Evolutionary conservation across 805 yeast genomes (phyloP), one percentile per base, ranked within the genome.

Genomic region (Candida corydali): DNA sequence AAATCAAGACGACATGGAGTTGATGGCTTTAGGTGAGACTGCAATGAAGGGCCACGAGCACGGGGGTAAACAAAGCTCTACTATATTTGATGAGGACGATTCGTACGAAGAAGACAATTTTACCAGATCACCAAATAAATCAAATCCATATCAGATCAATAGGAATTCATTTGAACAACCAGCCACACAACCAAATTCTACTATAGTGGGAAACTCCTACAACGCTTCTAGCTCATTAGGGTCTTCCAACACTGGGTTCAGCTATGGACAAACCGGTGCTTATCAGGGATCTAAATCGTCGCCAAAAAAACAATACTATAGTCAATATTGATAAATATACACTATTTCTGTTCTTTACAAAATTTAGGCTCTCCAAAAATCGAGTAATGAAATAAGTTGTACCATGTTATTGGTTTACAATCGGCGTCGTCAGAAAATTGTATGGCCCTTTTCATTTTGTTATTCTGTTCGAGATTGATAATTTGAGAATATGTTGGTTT

Each of bases 11-110:
- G 80, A 72, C 42, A 65, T 80, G 42, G 91, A 83, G 59, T 70
- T 83, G 45, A 78, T 78, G 54, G 91, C 85, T 1, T 69, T 83
- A 36, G 89, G 88, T 22, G 83, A 82, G 3, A 70, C 80, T 17
- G 81, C 80, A 26, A 75, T 75, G 80, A 73, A 71, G 50, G 82
- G 81, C 14, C 81, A 76, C 48, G 79, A 75, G 38, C 60, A 64
- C 38, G 61, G 55, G 15, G 54, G 47, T 3, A 23, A 23, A 6
- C 26, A 31, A 16, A 42, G 47, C n/a, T 45, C 48, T 14, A 38
- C 32, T 8, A 35, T 28, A 16, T 38, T 26, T 20, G 42, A 41
- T 18, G 42, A 41, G 19, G 38, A 37, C 12, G 40, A 37, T 24
- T 36, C 42, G 2, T 17, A 29, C 10, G 39, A 30, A 17, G 44